These are phyloP conservation scores for Trypanosoma cruzi DNA, from an alignment of 208 protist species.

Conservation along the genomic window DNA sequence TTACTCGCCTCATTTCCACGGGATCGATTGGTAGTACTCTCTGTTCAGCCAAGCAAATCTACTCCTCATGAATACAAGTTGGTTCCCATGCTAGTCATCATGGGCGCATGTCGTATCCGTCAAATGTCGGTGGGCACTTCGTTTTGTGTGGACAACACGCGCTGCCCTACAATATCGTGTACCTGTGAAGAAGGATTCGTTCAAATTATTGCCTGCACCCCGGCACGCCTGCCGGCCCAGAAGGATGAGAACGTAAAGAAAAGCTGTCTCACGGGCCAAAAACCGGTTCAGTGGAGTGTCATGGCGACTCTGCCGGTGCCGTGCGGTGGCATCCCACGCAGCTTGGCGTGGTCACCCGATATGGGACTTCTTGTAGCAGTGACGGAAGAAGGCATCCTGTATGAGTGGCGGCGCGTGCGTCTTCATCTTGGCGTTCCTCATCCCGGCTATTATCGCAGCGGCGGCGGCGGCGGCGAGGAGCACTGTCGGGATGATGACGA, in stretches of 20 bases:
- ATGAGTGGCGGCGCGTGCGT: conserved; percentile 64
- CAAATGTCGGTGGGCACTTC: conserved; percentile 49
- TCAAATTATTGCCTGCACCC: conserved; percentile 31
- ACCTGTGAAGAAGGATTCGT: conserved; percentile 70
- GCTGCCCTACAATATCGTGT: conserved; percentile 40
- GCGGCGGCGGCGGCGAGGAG: not conserved
- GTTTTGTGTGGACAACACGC: conserved; percentile 47
- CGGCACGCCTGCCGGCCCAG: conserved; percentile 13
- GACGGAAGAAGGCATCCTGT: conserved; percentile 52
- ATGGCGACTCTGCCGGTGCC: conserved; percentile 56
- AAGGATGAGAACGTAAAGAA: not conserved
- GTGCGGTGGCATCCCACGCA: conserved; percentile 52
- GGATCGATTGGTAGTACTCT: conserved; percentile 21
- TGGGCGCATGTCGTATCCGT: conserved; percentile 44
- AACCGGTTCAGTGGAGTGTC: conserved; percentile 5
- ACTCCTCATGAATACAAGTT: conserved; percentile 30
- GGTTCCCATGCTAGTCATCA: conserved; percentile 41
- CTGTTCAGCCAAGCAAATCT: conserved; percentile 9
- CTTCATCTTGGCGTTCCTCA: conserved; percentile 7
- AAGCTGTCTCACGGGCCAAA: not conserved
- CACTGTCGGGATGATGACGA: conserved; percentile 4
- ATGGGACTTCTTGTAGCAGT: conserved; percentile 54
- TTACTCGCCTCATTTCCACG: conserved; percentile 29
- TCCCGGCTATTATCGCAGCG: not conserved
- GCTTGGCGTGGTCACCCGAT: conserved; percentile 58